Conservation (phyloP, 352 stramenopile species). For the Phytophthora brassicae region DNA sequence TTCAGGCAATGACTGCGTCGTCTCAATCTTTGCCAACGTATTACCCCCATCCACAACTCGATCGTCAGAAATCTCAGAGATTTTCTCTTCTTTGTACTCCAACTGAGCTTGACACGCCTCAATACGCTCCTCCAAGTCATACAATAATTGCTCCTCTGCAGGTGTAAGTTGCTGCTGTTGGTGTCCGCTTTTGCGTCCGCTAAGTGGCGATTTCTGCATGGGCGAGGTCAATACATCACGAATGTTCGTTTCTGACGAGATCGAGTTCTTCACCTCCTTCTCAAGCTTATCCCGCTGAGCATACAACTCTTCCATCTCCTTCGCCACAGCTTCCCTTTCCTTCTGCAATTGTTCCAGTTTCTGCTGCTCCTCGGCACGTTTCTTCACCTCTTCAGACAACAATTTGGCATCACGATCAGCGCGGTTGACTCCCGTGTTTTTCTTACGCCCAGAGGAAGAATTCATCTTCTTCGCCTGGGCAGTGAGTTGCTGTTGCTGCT, state of each 20-base stretch:
- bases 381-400: conserved; percentile 85
- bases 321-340: conserved; percentile 70
- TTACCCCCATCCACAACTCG: conserved; percentile 42
- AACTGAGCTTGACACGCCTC: conserved; percentile 84
- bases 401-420: conserved; percentile 69
- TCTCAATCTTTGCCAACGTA: conserved; percentile 80
- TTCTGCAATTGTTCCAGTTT: conserved; percentile 85
- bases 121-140: conserved; percentile 85
- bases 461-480: conserved; percentile 74
- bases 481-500: conserved; percentile 81
- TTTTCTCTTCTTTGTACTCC: conserved; percentile 90
- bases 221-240: conserved; percentile 82
- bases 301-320: conserved; percentile 84
- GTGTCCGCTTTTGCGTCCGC: conserved; percentile 44
- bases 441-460: conserved; percentile 52
- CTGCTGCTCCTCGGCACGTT: conserved; percentile 77
- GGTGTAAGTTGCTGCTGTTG: conserved; percentile 62
- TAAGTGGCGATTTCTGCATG: conserved; percentile 48
- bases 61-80: conserved; percentile 78
- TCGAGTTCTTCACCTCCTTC: conserved; percentile 64
- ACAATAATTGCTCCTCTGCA: conserved; percentile 80
- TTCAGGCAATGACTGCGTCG: conserved; percentile 80
- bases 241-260: conserved; percentile 65
- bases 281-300: conserved; percentile 72
- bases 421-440: conserved; percentile 34